Evolutionary conservation across 2,329 filamentous ascomycete species (phyloP).

Genomic region (Phyllosticta paracitricarpa): DNA sequence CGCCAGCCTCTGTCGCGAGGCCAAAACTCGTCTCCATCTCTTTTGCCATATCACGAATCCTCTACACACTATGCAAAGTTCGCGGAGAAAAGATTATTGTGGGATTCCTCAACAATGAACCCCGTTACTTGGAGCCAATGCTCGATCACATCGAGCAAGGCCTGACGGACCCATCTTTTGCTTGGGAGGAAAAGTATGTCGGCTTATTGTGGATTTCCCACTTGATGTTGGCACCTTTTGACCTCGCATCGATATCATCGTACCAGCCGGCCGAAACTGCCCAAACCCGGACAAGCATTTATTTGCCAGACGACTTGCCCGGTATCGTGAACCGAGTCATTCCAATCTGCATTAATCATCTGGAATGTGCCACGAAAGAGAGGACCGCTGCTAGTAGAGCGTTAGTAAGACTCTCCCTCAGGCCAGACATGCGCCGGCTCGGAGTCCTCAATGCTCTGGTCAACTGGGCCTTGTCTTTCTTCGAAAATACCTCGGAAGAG

Average conservation of each 20-base stretch:
- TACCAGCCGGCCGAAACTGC: constrained; percentile 27
- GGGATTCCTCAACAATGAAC: constrained; percentile 83
- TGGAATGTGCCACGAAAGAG: constrained; percentile 73
- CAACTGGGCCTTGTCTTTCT: constrained; percentile 56
- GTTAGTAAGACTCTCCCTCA: constrained; percentile 69
- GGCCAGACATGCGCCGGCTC: constrained; percentile 77
- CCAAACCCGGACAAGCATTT: constrained; percentile 35
- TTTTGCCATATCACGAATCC: constrained; percentile 60
- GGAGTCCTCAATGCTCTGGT: constrained; percentile 60
- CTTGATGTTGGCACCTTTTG: constrained; percentile 64
- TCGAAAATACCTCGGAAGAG: constrained; percentile 39
- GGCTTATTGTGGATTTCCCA: constrained; percentile 67
- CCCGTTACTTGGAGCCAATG: constrained; percentile 71
- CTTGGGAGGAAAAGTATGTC: constrained; percentile 83
- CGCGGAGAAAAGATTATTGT: constrained; percentile 87
- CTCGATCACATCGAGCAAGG: constrained; percentile 62
- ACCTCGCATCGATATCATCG: constrained; percentile 72
- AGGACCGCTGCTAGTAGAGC: constrained; percentile 77
- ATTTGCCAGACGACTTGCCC: constrained; percentile 53
- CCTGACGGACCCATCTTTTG: constrained; percentile 20
- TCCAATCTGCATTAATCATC: constrained; percentile 59
- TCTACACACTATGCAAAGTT: constrained; percentile 92
- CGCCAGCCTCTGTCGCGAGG: neutral
- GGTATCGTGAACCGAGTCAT: constrained; percentile 61
- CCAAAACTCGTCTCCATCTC: constrained; percentile 17